Base-by-base conservation (phyloP, 805 yeast species). In the Schwanniomyces vanrijiae region DNA sequence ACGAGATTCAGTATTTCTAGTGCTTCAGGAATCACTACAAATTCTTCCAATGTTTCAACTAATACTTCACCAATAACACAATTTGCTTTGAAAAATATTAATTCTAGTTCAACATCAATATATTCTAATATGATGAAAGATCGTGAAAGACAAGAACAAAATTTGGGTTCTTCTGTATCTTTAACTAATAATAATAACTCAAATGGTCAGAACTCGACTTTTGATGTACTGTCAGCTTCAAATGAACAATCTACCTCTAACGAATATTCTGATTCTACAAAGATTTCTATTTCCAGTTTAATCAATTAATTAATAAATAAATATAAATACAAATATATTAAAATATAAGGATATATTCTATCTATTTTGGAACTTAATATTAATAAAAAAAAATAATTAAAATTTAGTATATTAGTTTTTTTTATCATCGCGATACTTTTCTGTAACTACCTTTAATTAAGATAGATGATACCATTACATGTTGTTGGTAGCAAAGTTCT, bases 401-500 rank as follows among this genome's bases (percentile, higher is more conserved):
- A 22, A 22, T 22, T 5, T 22, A 8, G 25, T 22, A 22, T 28
- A 7, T 31, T 11, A 4, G 16, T 16, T 31, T 31, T 31, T 14
- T 31, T 31, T 16, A 5, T 16, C 35, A 31, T 31, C 35, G 35
- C 35, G 20, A 7, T 14, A 16, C 7, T 14, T 31, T 31, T 16
- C n/a, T 6, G 6, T 14, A 26, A 9, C 20, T 31, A 14, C 20
- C 7, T 8, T 14, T 14, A 9, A 31, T 5, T 31, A 4, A 14
- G 3, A 16, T 14, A 37, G 6, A 49, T 26, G 26, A 34, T 47
- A 16, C 64, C 65, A 4, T 64, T 78, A 20, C 59, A 69, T 35
- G 47, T 77, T 1, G 61, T 75, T 3, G 72, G 69, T 1, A 72
- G 71, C 11, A 57, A 71, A 43, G 82, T 84, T 0, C 61, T 87